phyloP scores from a whole-genome alignment of 2,329 filamentous ascomycete species.

The Cladosporium phlei region DNA sequence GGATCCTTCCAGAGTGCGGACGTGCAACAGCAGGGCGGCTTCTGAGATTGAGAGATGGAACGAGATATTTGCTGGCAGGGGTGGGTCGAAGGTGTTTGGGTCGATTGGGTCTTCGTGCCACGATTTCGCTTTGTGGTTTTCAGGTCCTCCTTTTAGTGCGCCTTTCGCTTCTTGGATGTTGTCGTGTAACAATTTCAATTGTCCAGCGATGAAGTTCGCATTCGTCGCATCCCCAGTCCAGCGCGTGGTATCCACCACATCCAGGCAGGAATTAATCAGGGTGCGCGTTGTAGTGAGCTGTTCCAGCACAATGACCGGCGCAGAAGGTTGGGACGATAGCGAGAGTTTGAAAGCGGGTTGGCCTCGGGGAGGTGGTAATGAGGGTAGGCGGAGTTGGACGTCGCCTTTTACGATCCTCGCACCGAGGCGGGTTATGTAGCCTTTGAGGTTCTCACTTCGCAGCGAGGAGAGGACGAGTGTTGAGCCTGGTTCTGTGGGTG shows the following conservation, averaged over 20 bases:
- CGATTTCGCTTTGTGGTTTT: slow-evolving; percentile 39
- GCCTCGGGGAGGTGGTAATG: slow-evolving; percentile 54
- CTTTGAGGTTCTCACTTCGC: slow-evolving; percentile 85
- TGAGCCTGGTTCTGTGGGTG: slow-evolving; percentile 76
- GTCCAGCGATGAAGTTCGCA: slow-evolving; percentile 54
- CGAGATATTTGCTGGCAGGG: slow-evolving; percentile 63
- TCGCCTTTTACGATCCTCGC: slow-evolving; percentile 87
- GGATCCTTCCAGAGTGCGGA: slow-evolving; percentile 62
- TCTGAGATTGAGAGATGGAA: slow-evolving; percentile 59
- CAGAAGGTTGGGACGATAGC: slow-evolving; percentile 49
- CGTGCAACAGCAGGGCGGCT: slow-evolving; percentile 55
- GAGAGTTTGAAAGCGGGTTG: slow-evolving; percentile 48
- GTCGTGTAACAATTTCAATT: slow-evolving; percentile 55
- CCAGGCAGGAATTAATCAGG: slow-evolving; percentile 77
- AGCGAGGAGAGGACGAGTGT: slow-evolving; percentile 86
- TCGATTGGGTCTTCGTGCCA: slow-evolving; percentile 55
- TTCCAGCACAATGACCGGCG: slow-evolving; percentile 58
- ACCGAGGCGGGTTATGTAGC: slow-evolving; percentile 83
- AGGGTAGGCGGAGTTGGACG: slow-evolving; percentile 70
- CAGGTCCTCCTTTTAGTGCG: slow-evolving; percentile 53
- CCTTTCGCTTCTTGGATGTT: slow-evolving; percentile 58
- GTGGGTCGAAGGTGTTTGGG: slow-evolving; percentile 54
- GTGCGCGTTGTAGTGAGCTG: slow-evolving; percentile 68
- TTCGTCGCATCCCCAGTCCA: slow-evolving; percentile 63
- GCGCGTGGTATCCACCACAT: slow-evolving; percentile 73